Conservation (phyloP, 2,329 filamentous ascomycete genomes). For the Colletotrichum sp. region DNA sequence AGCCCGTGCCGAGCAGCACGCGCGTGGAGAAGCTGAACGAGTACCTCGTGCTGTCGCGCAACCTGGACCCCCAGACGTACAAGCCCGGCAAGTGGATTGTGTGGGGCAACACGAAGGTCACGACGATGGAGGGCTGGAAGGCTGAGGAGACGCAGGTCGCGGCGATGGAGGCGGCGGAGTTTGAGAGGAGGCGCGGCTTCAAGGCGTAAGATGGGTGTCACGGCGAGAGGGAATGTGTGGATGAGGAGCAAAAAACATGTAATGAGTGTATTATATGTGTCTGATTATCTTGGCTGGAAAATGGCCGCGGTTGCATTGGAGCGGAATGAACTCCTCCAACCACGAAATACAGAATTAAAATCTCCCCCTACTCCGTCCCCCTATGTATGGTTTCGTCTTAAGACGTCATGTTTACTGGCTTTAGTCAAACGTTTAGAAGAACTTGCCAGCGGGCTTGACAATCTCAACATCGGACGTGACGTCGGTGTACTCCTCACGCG, state of each 20-base stretch:
- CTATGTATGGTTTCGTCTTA: neutral
- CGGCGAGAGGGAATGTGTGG: neutral
- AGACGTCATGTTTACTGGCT: neutral
- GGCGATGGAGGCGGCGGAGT: constrained; percentile 28
- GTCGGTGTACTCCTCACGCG: constrained; percentile 28
- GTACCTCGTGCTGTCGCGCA: constrained; percentile 65
- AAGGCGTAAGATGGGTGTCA: neutral
- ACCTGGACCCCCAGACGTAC: constrained; percentile 50
- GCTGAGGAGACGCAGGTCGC: constrained; percentile 38
- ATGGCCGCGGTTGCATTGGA: constrained; percentile 2
- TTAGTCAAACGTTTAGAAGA: constrained; percentile 46
- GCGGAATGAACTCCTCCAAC: neutral
- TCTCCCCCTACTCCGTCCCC: neutral
- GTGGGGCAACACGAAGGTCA: constrained; percentile 67
- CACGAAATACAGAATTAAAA: neutral
- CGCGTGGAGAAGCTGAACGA: constrained; percentile 63
- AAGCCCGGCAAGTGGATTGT: constrained; percentile 62
- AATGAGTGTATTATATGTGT: constrained; percentile 22
- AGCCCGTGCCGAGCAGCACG: constrained; percentile 42
- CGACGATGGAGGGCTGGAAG: constrained; percentile 47
- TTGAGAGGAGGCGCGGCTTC: neutral
- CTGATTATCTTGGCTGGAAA: constrained; percentile 9
- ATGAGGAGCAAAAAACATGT: constrained; percentile 22
- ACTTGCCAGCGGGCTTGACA: constrained; percentile 52
- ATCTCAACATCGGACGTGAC: constrained; percentile 35